Percentiles rank a stretch among this genome's conserved stretches.
These are phyloP conservation scores for Leishmania martiniquensis DNA, from an alignment of 208 protist genomes.

Conservation along the genomic window DNA sequence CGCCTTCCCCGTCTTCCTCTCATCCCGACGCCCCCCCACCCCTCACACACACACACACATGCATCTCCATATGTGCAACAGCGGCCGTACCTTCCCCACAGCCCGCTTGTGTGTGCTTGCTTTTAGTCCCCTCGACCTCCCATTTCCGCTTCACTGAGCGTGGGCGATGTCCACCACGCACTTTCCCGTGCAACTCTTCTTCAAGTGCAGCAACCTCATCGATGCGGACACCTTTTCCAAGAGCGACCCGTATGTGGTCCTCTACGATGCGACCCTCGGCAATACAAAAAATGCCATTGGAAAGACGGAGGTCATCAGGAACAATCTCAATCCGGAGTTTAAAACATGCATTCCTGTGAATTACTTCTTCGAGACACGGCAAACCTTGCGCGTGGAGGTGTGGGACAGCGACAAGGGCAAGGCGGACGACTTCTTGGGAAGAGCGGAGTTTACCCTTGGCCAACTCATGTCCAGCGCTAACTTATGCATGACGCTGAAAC, in stretches of 20 bases:
- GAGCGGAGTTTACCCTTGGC: conserved; percentile 25
- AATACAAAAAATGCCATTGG: conserved; percentile 6
- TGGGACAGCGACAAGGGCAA: conserved; percentile 31
- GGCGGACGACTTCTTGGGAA: conserved; percentile 38
- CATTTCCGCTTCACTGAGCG: too few species aligned
- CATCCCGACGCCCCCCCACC: too few species aligned
- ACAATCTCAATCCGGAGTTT: conserved; percentile 47
- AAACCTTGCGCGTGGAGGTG: conserved; percentile 28
- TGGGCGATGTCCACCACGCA: too few species aligned
- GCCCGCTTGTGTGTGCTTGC: too few species aligned
- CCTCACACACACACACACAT: too few species aligned
- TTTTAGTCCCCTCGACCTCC: too few species aligned
- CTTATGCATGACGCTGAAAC: conserved; percentile 24
- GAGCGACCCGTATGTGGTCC: conserved; percentile 31
- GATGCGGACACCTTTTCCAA: conserved; percentile 33
- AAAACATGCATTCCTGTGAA: conserved; percentile 24
- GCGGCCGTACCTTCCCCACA: too few species aligned
- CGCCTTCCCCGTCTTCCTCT: too few species aligned
- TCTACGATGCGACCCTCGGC: conserved; percentile 15
- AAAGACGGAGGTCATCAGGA: conserved; percentile 32
- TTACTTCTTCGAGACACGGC: conserved; percentile 50
- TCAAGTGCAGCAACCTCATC: conserved; percentile 34
- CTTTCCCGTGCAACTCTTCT: conserved; percentile 41
- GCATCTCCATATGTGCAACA: too few species aligned
- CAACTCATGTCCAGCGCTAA: conserved; percentile 23